Percentiles rank a stretch among this genome's conserved stretches.
These are phyloP conservation scores for Malassezia psittaci DNA, from an alignment of 1,284 basidiomycete genomes.

Conservation along the genomic window DNA sequence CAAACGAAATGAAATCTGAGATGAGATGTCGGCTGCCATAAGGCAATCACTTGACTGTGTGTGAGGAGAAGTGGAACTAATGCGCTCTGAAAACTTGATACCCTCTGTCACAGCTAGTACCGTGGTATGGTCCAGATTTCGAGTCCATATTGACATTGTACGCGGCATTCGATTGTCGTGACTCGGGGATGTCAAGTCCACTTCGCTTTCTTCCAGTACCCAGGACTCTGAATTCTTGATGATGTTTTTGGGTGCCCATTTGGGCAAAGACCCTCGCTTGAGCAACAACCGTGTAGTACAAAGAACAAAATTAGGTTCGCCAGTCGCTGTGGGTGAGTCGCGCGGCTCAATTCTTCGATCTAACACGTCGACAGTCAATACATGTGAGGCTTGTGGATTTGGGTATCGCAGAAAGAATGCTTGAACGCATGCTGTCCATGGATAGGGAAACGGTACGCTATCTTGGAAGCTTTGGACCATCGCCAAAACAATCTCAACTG, in stretches of 20 bases:
- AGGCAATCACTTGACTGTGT: slow-evolving; percentile 19
- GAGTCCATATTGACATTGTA: slow-evolving; percentile 42
- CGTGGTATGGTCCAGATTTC: slow-evolving; percentile 43
- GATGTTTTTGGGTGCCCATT: slow-evolving; percentile 77
- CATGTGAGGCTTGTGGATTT: slow-evolving; percentile 86
- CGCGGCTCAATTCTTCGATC: slow-evolving; percentile 54
- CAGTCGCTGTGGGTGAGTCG: slow-evolving; percentile 4
- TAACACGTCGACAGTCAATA: slow-evolving; percentile 87
- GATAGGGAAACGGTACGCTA: slow-evolving; percentile 3
- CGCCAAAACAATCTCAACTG: neutral
- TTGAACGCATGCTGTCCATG: slow-evolving; percentile 32
- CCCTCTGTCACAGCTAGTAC: slow-evolving; percentile 43
- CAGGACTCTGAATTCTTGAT: slow-evolving; percentile 49
- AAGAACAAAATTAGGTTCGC: slow-evolving; percentile 59
- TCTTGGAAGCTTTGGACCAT: slow-evolving; percentile 12
- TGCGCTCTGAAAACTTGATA: slow-evolving; percentile 17
- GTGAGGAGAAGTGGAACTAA: neutral
- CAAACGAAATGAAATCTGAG: slow-evolving; percentile 30
- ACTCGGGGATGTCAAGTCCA: slow-evolving; percentile 23
- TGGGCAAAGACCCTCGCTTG: slow-evolving; percentile 76
- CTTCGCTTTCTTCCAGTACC: slow-evolving; percentile 47
- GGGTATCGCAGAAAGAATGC: slow-evolving; percentile 94
- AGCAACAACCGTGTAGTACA: slow-evolving; percentile 79
- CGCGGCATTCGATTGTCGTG: slow-evolving; percentile 11
- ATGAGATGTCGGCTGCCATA: slow-evolving; percentile 35